Percentiles rank a stretch among this genome's conserved stretches.
These are phyloP conservation scores for Solanum pinnatisectum DNA, from an alignment of 257 asterid genomes.

Conservation along the genomic window DNA sequence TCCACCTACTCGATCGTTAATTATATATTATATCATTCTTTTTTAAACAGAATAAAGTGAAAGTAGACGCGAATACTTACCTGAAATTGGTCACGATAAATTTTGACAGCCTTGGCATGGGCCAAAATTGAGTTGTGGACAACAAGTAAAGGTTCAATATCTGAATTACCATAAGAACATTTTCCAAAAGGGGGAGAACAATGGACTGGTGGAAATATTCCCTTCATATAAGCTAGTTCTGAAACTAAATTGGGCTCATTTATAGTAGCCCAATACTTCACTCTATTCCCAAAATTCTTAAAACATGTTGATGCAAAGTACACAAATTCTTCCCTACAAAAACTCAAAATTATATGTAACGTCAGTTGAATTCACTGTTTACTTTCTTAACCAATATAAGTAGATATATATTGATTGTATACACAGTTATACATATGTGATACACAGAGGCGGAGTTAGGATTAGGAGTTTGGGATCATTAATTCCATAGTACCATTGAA, in stretches of 20 bases:
- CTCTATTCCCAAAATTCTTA: conserved; percentile 47
- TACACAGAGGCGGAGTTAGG: background rate
- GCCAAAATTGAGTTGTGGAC: conserved; percentile 58
- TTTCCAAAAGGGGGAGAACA: conserved; percentile 72
- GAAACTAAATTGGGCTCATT: conserved; percentile 54
- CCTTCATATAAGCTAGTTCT: conserved; percentile 32
- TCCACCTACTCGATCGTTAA: conserved; percentile 1
- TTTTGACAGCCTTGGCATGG: conserved; percentile 59
- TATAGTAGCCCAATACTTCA: conserved; percentile 58
- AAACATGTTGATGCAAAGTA: conserved; percentile 55
- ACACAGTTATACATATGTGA: background rate
- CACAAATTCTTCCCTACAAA: conserved; percentile 54
- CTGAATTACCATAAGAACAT: conserved; percentile 59
- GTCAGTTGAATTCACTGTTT: background rate
- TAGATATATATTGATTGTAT: background rate
- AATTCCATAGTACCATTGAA: background rate
- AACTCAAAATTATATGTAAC: background rate
- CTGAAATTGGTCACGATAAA: conserved; percentile 46
- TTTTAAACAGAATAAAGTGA: no score
- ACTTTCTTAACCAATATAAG: background rate
- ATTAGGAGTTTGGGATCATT: background rate
- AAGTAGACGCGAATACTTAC: conserved; percentile 9
- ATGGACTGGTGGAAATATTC: conserved; percentile 42
- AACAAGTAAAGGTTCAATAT: conserved; percentile 53
- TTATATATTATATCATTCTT: background rate